phyloP scores from a whole-genome alignment of 768 basidiomycete genomes.

The Kwoniella pini region DNA sequence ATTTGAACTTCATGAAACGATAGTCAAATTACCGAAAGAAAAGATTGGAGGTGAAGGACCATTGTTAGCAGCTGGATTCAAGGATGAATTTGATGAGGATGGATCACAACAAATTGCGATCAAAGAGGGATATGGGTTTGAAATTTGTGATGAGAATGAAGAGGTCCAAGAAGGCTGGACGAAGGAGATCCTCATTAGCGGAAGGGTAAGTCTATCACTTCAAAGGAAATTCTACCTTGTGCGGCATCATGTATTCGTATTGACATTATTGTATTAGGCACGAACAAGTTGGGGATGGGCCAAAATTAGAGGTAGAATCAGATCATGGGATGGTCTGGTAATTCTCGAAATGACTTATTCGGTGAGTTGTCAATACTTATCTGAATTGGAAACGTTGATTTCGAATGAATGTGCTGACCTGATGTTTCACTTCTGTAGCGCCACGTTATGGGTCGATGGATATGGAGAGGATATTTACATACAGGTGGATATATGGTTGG shows the following conservation, averaged over 20 bases:
- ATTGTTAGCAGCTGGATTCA: constrained; percentile 40
- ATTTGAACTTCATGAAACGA: constrained; percentile 42
- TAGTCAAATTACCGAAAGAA: constrained; percentile 43
- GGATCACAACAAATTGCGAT: constrained; percentile 28
- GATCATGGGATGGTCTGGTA: constrained; percentile 52
- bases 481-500: constrained; percentile 52
- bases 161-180: constrained; percentile 51
- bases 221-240: not conserved
- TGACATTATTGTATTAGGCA: constrained; percentile 16
- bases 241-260: too few species aligned
- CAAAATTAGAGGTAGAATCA: constrained; percentile 42
- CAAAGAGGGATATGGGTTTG: constrained; percentile 43
- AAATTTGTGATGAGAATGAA: constrained; percentile 35
- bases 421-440: constrained; percentile 6
- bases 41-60: constrained; percentile 47
- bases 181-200: constrained; percentile 51
- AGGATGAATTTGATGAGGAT: constrained; percentile 26
- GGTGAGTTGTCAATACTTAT: constrained; percentile 15
- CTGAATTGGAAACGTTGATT: not conserved
- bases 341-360: constrained; percentile 37
- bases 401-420: not conserved
- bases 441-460: constrained; percentile 46
- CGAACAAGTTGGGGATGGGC: constrained; percentile 46
- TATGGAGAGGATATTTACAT: constrained; percentile 52
- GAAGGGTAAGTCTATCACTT: constrained; percentile 20